Base-by-base conservation (phyloP, 768 basidiomycete species). In the Tricholoma saponaceum region DNA sequence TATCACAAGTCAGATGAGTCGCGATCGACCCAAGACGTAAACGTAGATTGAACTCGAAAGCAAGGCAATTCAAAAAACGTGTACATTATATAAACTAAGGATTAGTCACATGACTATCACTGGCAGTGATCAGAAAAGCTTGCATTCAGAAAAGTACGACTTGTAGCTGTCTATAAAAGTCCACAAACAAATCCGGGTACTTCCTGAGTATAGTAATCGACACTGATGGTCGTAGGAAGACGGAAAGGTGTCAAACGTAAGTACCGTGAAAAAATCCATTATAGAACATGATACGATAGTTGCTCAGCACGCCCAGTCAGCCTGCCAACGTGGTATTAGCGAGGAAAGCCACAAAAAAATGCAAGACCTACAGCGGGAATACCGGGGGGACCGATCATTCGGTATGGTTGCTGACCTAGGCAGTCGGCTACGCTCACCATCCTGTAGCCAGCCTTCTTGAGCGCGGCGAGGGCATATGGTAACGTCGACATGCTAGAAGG, bases 341-440 rank as follows among this genome's bases (percentile, higher is more conserved):
- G 14, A 13, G 5, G 16, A 37, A 44, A 28, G 26, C 5, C 37
- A 18, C 18, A 14, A 22, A 46, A 9, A 37, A 25, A 20, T 25
- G 18, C 8, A 13, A 14, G 2, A 68, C 75, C 54, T 62, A 77
- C 76, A 59, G 73, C 72, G 33, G 59, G 65, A 6, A 57, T 54
- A 12, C 57, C 54, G 0, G 77, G 73, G 16, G 67, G 58, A 5
- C 60, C 68, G 14, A 75, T 69, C 20, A 62, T 66, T 52, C 72
- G 70, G 55, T 80, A 80, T 0, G 77, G 67, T 16, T 67, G 59
- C 55, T 61, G 60, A 2, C 75, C 78, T 10, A 76, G 67, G 55
- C 78, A 81, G 33, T 79, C 75, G 0, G 78, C 72, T 5, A 80
- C 56, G 4, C 73, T 75, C 14, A 79, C 79, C 13, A 81, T 65